A percentile compares a stretch with the other conserved stretches of the same genome.
Conservation (phyloP, 192 early-diverging fungal species). For the Endogone sp. region DNA sequence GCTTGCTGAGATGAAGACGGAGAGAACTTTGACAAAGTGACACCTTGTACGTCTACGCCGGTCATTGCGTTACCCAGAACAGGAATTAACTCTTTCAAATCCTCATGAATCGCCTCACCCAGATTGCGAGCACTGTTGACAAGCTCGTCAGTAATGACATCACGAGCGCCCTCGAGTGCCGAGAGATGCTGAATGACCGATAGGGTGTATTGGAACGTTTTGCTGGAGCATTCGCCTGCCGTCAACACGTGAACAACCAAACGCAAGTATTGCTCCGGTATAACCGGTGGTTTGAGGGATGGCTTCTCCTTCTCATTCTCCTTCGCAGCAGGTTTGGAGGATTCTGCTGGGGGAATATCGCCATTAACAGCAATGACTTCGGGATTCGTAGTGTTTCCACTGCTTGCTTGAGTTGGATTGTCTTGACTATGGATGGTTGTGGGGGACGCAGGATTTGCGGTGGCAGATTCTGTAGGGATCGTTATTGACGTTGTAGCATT, state of each 20-base stretch:
- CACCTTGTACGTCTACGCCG: constrained; percentile 69
- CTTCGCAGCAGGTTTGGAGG: constrained; percentile 20
- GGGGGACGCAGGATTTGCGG: constrained; percentile 1
- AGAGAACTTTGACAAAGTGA: constrained; percentile 75
- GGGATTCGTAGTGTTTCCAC: not conserved
- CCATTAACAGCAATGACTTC: not conserved
- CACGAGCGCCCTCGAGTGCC: constrained; percentile 57
- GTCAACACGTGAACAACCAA: constrained; percentile 88
- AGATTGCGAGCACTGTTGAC: constrained; percentile 64
- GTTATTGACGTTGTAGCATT: constrained; percentile 9
- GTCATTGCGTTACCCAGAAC: constrained; percentile 50
- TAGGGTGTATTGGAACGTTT: constrained; percentile 92
- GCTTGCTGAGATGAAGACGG: constrained; percentile 86
- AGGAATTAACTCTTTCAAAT: constrained; percentile 63
- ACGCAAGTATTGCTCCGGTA: constrained; percentile 80
- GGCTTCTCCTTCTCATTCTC: constrained; percentile 18
- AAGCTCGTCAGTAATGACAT: constrained; percentile 81
- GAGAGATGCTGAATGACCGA: constrained; percentile 87
- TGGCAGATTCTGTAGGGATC: constrained; percentile 1
- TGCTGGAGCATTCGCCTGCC: constrained; percentile 84
- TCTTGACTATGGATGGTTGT: not conserved
- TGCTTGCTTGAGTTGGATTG: not conserved
- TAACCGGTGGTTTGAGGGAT: constrained; percentile 66
- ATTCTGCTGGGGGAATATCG: constrained; percentile 3
- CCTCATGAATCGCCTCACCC: constrained; percentile 58